Evolutionary conservation across 306 rosid species (phyloP).

Genomic region (Rosa lucieae): DNA sequence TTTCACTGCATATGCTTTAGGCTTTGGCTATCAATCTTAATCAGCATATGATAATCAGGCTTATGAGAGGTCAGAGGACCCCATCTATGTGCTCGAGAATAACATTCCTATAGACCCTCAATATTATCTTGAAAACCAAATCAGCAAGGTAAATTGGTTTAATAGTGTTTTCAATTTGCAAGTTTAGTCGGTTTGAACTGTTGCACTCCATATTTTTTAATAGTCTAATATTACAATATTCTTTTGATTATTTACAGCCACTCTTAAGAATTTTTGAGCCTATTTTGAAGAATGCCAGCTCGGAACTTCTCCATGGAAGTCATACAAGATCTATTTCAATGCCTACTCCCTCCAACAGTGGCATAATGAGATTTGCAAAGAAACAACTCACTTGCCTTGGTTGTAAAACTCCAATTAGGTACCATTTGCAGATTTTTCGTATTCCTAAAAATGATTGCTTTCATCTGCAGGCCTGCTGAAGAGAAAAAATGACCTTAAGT

Average conservation of each 20-base stretch:
- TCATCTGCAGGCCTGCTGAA: conserved; percentile 1
- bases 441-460: background rate
- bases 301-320: conserved; percentile 96
- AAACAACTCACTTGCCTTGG: conserved; percentile 88
- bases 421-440: conserved; percentile 18
- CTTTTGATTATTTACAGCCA: conserved; percentile 61
- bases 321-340: conserved; percentile 93
- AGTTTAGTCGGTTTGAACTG: conserved; percentile 5
- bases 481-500: background rate
- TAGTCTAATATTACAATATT: conserved; percentile 7
- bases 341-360: conserved; percentile 88
- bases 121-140: conserved; percentile 96
- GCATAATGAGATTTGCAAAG: conserved; percentile 90
- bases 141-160: conserved; percentile 34
- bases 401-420: conserved; percentile 94
- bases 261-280: conserved; percentile 95
- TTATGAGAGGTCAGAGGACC: conserved; percentile 95
- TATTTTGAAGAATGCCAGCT: conserved; percentile 92
- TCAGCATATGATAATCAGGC: conserved; percentile 52
- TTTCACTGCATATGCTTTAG: conserved; percentile 4
- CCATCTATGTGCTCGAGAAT: conserved; percentile 92
- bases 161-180: background rate
- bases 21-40: conserved; percentile 27
- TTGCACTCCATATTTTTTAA: conserved; percentile 5
- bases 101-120: conserved; percentile 96